Conservation (phyloP, 139 green algal genomes). For the Volvox reticuliferus region DNA sequence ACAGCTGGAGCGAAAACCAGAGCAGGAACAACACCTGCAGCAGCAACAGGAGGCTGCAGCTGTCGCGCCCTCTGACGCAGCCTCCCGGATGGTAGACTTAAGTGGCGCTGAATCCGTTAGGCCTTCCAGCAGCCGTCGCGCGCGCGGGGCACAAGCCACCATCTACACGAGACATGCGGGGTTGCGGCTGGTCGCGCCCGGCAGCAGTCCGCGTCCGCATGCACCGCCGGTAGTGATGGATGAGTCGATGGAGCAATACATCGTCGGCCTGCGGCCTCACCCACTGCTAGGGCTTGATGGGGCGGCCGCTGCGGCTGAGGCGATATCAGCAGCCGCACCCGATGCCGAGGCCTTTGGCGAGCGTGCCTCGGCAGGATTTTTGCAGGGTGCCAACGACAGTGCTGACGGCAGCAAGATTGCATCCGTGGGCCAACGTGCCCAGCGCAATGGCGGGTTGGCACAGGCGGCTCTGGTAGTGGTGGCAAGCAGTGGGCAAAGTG, state of each 20-base stretch:
- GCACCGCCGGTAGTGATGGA: background rate
- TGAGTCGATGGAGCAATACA: constrained; percentile 4
- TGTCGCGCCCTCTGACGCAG: background rate
- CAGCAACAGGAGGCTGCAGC: background rate
- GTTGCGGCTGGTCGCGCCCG: constrained; percentile 6
- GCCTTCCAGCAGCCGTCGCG: background rate
- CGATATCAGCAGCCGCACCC: background rate
- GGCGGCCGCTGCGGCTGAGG: background rate
- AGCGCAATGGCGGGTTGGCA: background rate
- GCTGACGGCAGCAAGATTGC: background rate
- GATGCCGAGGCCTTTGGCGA: background rate
- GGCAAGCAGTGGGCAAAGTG: background rate
- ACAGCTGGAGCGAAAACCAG: background rate
- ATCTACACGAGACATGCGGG: background rate
- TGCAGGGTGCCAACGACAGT: background rate
- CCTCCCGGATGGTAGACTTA: background rate
- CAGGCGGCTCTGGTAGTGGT: background rate
- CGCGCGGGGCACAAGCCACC: background rate
- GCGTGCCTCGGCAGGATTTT: background rate
- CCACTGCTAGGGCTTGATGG: constrained; percentile 11
- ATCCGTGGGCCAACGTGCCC: too few relatives aligned
- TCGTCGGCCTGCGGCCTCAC: background rate
- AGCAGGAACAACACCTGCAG: background rate
- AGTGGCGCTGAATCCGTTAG: background rate
- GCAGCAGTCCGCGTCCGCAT: background rate